These are phyloP conservation scores for Auxenochlorella pyrenoidosa DNA, from an alignment of 139 green algal species.

Conservation along the genomic window DNA sequence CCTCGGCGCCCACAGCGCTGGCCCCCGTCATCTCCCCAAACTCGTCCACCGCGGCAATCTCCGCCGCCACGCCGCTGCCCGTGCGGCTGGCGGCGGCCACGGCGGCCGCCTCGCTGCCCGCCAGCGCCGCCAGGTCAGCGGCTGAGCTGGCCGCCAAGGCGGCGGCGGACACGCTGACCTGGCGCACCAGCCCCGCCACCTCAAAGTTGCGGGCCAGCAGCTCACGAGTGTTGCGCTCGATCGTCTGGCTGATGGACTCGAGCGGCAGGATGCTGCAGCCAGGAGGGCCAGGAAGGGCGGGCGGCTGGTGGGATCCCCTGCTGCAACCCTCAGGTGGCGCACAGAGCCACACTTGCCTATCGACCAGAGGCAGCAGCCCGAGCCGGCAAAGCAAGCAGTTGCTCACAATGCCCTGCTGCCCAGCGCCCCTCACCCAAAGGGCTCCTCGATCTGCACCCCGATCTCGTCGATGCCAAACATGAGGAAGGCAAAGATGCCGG, in stretches of 20 bases:
- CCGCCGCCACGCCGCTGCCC: not conserved
- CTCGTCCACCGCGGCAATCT: not conserved
- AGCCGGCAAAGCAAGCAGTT: too few species aligned
- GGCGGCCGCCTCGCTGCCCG: not conserved
- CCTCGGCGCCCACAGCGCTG: not conserved
- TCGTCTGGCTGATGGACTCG: slow-evolving; percentile 40
- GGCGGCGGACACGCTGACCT: not conserved
- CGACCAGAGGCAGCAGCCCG: too few species aligned
- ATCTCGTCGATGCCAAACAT: slow-evolving; percentile 91
- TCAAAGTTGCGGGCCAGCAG: slow-evolving; percentile 28
- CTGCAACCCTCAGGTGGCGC: too few species aligned
- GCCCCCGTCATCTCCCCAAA: slow-evolving; percentile 39
- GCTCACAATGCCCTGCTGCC: not conserved
- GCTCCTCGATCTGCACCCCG: slow-evolving; percentile 66
- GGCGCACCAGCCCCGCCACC: slow-evolving; percentile 3
- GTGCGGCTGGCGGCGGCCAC: too few species aligned
- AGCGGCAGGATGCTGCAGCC: slow-evolving; percentile 59
- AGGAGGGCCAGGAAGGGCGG: too few species aligned
- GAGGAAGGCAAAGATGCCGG: slow-evolving; percentile 70
- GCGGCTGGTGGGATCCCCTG: too few species aligned
- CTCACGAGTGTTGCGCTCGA: slow-evolving; percentile 48
- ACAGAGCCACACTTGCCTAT: too few species aligned
- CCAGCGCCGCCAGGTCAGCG: not conserved
- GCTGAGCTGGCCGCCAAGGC: not conserved
- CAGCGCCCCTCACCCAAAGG: slow-evolving; percentile 35